phyloP scores from a whole-genome alignment of 2,329 filamentous ascomycete species.

The Podosphaera xanthii region DNA sequence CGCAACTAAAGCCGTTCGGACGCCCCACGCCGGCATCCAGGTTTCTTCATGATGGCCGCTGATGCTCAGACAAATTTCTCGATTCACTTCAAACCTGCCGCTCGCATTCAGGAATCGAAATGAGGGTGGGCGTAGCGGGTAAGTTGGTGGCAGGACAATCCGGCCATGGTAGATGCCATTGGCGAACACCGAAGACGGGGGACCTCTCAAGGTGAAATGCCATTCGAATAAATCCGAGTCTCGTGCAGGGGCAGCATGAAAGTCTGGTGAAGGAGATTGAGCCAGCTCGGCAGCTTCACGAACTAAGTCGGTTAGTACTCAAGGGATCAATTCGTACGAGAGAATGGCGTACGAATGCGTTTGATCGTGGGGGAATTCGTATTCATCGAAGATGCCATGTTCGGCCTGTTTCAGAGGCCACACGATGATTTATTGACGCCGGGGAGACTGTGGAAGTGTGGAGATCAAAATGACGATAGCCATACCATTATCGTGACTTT shows the following conservation, averaged over 20 bases:
- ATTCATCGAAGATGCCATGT: slow-evolving; percentile 18
- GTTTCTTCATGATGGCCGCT: slow-evolving; percentile 92
- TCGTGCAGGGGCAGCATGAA: slow-evolving; percentile 54
- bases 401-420: neutral
- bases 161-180: slow-evolving; percentile 84
- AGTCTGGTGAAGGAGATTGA: slow-evolving; percentile 58
- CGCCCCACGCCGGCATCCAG: slow-evolving; percentile 96
- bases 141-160: slow-evolving; percentile 71
- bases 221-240: slow-evolving; percentile 90
- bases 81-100: slow-evolving; percentile 84
- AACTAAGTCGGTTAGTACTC: slow-evolving; percentile 25
- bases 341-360: slow-evolving; percentile 42
- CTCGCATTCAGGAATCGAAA: slow-evolving; percentile 88
- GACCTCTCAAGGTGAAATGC: slow-evolving; percentile 93
- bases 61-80: slow-evolving; percentile 89
- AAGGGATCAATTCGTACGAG: slow-evolving; percentile 2
- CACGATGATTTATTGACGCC: neutral
- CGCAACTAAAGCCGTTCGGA: slow-evolving; percentile 63
- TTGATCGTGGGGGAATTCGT: slow-evolving; percentile 66
- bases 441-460: too few relatives aligned
- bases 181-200: slow-evolving; percentile 38
- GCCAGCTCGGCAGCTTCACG: slow-evolving; percentile 81
- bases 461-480: too few relatives aligned
- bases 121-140: slow-evolving; percentile 78
- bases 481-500: neutral